These are phyloP conservation scores for Sodiomyces alkalinus DNA, from an alignment of 2,329 filamentous ascomycete species.

Conservation along the genomic window DNA sequence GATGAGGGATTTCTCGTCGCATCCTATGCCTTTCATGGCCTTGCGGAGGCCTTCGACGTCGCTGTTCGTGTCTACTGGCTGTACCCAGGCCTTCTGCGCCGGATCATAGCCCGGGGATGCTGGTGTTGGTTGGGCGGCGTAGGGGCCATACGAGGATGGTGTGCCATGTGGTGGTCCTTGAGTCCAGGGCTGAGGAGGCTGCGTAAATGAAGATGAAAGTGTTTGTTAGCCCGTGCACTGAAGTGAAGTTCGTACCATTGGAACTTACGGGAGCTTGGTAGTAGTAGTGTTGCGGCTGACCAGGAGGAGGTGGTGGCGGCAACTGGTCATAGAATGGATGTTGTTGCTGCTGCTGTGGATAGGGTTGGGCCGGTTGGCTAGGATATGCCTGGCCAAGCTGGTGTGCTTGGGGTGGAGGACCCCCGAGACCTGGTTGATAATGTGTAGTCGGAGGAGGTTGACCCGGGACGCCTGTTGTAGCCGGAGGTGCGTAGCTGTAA, in stretches of 20 bases:
- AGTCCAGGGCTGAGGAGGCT: conserved; percentile 7
- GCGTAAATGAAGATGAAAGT: neutral
- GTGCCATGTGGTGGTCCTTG: conserved; percentile 5
- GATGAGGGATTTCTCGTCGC: conserved; percentile 16
- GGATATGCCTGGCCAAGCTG: neutral
- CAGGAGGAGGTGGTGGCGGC: neutral
- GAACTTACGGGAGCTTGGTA: neutral
- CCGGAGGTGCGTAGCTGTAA: neutral
- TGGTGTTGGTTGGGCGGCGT: conserved; percentile 9
- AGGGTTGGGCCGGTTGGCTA: conserved; percentile 1
- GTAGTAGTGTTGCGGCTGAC: conserved; percentile 1
- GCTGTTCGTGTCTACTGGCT: conserved; percentile 14
- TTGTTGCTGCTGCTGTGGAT: neutral
- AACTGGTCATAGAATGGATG: conserved; percentile 4
- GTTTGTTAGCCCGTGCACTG: too few relatives aligned
- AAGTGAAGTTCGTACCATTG: neutral
- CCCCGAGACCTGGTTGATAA: neutral
- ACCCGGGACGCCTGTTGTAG: neutral
- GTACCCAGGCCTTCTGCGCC: conserved; percentile 11
- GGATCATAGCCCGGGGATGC: conserved; percentile 16
- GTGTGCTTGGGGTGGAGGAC: neutral
- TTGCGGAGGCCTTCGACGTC: conserved; percentile 16
- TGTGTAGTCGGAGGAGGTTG: neutral
- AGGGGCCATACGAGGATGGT: conserved; percentile 5
- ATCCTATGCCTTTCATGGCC: conserved; percentile 21